phyloP scores from a whole-genome alignment of 2,329 filamentous ascomycete species.

The Aureobasidium musti region DNA sequence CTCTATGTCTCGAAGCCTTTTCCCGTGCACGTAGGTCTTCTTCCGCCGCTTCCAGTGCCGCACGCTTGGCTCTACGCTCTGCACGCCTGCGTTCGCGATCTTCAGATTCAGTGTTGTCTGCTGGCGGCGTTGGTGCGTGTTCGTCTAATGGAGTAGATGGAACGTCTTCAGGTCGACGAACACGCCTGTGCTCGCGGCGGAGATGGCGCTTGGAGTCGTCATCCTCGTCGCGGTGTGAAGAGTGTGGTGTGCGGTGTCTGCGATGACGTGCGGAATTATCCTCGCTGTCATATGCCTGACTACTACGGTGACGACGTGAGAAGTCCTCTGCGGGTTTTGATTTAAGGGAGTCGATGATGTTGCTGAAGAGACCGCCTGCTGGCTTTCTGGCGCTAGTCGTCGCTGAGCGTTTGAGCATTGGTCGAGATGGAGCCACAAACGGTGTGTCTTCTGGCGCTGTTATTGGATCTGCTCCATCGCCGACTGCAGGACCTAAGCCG shows the following conservation, averaged over 20 bases:
- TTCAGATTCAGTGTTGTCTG: conserved; percentile 39
- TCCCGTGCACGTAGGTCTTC: conserved; percentile 40
- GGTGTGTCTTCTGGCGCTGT: conserved; percentile 55
- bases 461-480: conserved; percentile 43
- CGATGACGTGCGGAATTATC: conserved; percentile 36
- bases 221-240: conserved; percentile 34
- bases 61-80: conserved; percentile 41
- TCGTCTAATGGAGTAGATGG: conserved; percentile 36
- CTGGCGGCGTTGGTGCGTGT: conserved; percentile 33
- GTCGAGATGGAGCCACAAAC: conserved; percentile 53
- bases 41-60: conserved; percentile 47
- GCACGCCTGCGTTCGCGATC: conserved; percentile 35
- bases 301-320: background rate
- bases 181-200: conserved; percentile 42
- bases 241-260: conserved; percentile 35
- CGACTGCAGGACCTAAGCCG: conserved; percentile 44
- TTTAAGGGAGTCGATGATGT: conserved; percentile 50
- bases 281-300: conserved; percentile 40
- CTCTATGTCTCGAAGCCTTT: conserved; percentile 35
- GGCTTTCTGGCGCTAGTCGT: conserved; percentile 62
- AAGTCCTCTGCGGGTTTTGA: conserved; percentile 28
- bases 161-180: conserved; percentile 39
- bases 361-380: conserved; percentile 57
- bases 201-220: conserved; percentile 40
- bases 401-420: conserved; percentile 60